Conservation (phyloP, 2,329 filamentous ascomycete genomes). For the Venturiaceae sp. region DNA sequence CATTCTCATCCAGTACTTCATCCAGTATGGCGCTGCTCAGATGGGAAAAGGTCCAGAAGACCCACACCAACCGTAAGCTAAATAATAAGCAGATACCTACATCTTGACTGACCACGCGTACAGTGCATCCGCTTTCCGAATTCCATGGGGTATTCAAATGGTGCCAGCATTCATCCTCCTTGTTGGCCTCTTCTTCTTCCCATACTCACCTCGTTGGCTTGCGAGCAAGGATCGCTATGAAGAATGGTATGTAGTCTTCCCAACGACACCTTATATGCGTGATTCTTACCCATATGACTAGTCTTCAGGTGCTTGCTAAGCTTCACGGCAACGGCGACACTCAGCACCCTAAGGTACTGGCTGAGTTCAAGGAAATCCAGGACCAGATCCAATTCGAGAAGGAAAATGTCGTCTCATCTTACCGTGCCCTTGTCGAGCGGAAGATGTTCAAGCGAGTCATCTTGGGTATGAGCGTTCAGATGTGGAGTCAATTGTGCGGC, state of each 20-base stretch:
- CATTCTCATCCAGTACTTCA: conserved; percentile 54
- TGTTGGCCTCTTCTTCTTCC: conserved; percentile 30
- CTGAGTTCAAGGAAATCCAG: conserved; percentile 53
- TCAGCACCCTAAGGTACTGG: conserved; percentile 50
- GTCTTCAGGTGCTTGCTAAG: conserved; percentile 36
- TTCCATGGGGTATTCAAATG: conserved; percentile 34
- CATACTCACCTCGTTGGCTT: conserved; percentile 56
- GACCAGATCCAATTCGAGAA: conserved; percentile 45
- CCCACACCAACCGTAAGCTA: conserved; percentile 28
- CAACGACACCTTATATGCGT: neutral
- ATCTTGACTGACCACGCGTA: neutral
- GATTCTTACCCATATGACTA: conserved; percentile 17
- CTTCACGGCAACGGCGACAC: conserved; percentile 49
- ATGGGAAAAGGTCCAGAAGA: conserved; percentile 34
- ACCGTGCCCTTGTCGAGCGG: conserved; percentile 38
- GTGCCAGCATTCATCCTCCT: conserved; percentile 29
- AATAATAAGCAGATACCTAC: neutral
- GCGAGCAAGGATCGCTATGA: conserved; percentile 59
- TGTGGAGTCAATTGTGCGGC: conserved; percentile 45
- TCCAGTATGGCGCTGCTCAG: conserved; percentile 53
- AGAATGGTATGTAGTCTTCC: conserved; percentile 39
- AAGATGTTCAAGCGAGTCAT: conserved; percentile 47
- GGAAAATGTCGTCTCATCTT: conserved; percentile 40
- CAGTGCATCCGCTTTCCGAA: conserved; percentile 24
- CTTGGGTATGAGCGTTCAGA: conserved; percentile 48